Evolutionary conservation across 352 stramenopile species (phyloP), one percentile per base, ranked within the genome.

Genomic region (Thraustotheca clavata): DNA sequence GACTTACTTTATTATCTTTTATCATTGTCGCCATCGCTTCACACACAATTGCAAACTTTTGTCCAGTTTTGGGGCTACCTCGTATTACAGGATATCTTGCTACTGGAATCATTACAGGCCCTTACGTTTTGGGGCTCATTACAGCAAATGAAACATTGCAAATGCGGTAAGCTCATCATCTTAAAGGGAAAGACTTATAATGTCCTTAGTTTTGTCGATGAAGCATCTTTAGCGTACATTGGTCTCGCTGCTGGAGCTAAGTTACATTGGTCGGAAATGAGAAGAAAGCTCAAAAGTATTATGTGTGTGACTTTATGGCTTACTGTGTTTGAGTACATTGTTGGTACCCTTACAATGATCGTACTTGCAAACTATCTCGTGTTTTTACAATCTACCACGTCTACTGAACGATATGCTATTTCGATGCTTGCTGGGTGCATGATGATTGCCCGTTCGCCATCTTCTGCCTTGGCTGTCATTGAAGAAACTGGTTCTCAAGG

Each of bases 361-460:
- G 76, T 83, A 29, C 67, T 88, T 3, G 74, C 75, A 0, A 73
- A 75, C 4, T 81, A 79, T 61, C 78, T 88, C 26, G 76, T 84
- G 39, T 88, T 88, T 47, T 34, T 88, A 27, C 74, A 86, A 47
- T 70, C 78, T 47, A 88, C 77, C 24, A 80, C 69, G 2, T 73
- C 76, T 46, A 80, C 71, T 9, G 76, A 88, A 60, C 78, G 75
- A 40, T 80, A 78, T 34, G 77, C 79, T 9, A 87, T 88, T 46
- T 76, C 79, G 1, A 49, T 87, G 40, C 69, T 88, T 6, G 77
- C 77, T 7, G 79, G 79, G 0, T 85, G 76, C 50, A 85, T 88
- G 76, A 86, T 87, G 79, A 83, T 86, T 61, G 79, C 79, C 20
- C 76, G 77, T 31, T 85, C 75, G 33, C 79, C 79, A 36, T 84